Conservation (phyloP, 2,329 filamentous ascomycete genomes). For the Westerdykella sp. region DNA sequence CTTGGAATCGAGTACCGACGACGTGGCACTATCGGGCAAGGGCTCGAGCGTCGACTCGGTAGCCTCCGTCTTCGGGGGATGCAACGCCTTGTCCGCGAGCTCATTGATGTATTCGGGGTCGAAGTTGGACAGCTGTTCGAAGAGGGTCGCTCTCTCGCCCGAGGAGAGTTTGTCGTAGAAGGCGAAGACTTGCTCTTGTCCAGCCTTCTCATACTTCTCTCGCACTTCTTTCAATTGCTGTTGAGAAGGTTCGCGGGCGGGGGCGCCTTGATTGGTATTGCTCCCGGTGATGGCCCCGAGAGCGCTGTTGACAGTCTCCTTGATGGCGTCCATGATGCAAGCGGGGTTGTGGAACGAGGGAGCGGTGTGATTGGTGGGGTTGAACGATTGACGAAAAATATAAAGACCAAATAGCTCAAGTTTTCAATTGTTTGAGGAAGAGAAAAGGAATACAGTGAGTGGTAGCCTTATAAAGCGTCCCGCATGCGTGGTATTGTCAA, state of each 20-base stretch:
- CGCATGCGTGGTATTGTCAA: too few species aligned
- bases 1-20: slow-evolving; percentile 86
- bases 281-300: slow-evolving; percentile 37
- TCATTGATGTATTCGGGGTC: slow-evolving; percentile 83
- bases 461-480: too few species aligned
- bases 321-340: slow-evolving; percentile 39
- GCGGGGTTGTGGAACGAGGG: slow-evolving; percentile 11
- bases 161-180: slow-evolving; percentile 77
- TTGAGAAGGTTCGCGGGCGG: slow-evolving; percentile 51
- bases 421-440: background rate
- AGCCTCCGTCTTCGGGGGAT: slow-evolving; percentile 60
- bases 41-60: slow-evolving; percentile 64
- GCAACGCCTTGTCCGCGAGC: slow-evolving; percentile 73
- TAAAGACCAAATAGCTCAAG: too few species aligned
- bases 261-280: slow-evolving; percentile 17
- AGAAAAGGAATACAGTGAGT: background rate
- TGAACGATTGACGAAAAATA: background rate
- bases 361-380: background rate
- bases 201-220: slow-evolving; percentile 66
- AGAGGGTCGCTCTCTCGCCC: slow-evolving; percentile 70
- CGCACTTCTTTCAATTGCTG: slow-evolving; percentile 63
- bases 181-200: slow-evolving; percentile 75
- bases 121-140: slow-evolving; percentile 73
- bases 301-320: slow-evolving; percentile 37
- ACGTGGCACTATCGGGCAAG: slow-evolving; percentile 76